Conservation (phyloP, 163 green algal genomes). For the Picocystis sp. region DNA sequence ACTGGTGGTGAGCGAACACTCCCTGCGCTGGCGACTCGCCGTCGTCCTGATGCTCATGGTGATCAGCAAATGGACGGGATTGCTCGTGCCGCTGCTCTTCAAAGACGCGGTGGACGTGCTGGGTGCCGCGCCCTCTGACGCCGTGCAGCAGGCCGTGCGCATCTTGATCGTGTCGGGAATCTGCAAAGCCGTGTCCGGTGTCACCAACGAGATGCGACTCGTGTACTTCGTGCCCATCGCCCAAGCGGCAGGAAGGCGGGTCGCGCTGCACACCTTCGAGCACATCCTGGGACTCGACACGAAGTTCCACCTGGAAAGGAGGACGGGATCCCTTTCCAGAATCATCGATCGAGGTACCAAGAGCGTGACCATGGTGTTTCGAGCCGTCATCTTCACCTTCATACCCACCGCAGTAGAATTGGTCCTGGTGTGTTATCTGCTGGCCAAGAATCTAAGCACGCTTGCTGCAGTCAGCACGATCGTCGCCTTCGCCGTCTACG, state of each 20-base stretch:
- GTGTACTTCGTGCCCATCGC: conserved; percentile 68
- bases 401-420: conserved; percentile 79
- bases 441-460: conserved; percentile 39
- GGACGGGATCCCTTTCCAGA: conserved; percentile 63
- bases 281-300: conserved; percentile 82
- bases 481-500: conserved; percentile 66
- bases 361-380: conserved; percentile 75
- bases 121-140: background rate
- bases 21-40: conserved; percentile 32
- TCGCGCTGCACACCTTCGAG: conserved; percentile 63
- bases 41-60: conserved; percentile 36
- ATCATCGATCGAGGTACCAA: conserved; percentile 81
- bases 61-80: conserved; percentile 36
- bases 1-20: conserved; percentile 38
- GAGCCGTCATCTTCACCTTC: conserved; percentile 86
- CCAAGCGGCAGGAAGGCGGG: conserved; percentile 51
- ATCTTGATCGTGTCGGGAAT: conserved; percentile 19
- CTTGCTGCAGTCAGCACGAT: conserved; percentile 7
- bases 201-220: conserved; percentile 71
- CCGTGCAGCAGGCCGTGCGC: conserved; percentile 6
- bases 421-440: conserved; percentile 57
- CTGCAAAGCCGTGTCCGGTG: conserved; percentile 42
- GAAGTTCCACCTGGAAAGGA: conserved; percentile 72
- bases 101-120: conserved; percentile 63
- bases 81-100: conserved; percentile 54